Evolutionary conservation across 257 asterid genomes (phyloP), one percentile per base, ranked within the genome.

Genomic region (Jacaranda mimosifolia): DNA sequence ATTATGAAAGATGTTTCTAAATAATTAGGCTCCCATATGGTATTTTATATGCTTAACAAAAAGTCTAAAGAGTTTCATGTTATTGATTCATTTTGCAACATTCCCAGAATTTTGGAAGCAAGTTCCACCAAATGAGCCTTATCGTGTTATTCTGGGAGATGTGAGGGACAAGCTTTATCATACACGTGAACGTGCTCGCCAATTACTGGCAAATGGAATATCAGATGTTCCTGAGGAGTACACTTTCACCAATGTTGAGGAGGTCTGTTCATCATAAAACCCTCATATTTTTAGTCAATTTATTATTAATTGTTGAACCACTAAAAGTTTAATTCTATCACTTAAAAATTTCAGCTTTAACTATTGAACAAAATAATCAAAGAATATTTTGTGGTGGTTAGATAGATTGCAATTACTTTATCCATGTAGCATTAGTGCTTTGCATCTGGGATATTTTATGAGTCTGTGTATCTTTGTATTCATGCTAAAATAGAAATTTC

Each of bases 111-210:
- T 94, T 76, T 94, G 99, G 99, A 94, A 94, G 89, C 90, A 87
- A 86, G 80, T 94, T 77, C 98, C 99, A 3, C 78, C 89, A 8
- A 94, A 85, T 17, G 98, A 94, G 86, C 99, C 99, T 26, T 94
- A 94, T 73, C 98, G 99, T 77, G 95, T 94, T 49, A 89, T 94
- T 78, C 98, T 94, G 48, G 96, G 95, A 62, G 95, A 90, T n/a
- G 95, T 94, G 82, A 89, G 99, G 86, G 99, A 94, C 84, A 92
- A 87, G 87, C 89, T 92, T 74, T 94, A 92, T 68, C 86, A 91
- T 75, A 94, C 97, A 40, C 95, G 98, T 62, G 99, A 94, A 78
- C 97, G 92, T n/a, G 87, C 98, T 72, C 94, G 99, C 58, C 99
- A 94, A 63, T 64, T 92, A 63, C 86, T 94, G 52, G 68, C 96